Percentiles rank a stretch among this genome's conserved stretches.
Conservation (phyloP, 192 early-diverging fungal genomes). For the Linnemannia exigua region DNA sequence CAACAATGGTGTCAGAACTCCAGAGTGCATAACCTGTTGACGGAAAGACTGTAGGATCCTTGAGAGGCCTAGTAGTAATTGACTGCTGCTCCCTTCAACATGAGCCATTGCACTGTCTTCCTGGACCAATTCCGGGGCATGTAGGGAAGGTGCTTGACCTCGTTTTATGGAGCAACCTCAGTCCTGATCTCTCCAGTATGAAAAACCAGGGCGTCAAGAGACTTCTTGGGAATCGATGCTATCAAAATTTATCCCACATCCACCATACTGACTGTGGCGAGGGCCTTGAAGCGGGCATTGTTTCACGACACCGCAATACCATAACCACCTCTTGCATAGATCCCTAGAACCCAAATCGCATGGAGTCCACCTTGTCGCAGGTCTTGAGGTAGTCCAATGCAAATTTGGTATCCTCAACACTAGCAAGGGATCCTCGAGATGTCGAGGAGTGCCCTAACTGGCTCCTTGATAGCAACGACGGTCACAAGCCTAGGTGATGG, state of each 20-base stretch:
- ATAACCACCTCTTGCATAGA: constrained; percentile 50
- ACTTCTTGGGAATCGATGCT: constrained; percentile 11
- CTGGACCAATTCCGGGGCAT: neutral
- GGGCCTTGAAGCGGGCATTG: constrained; percentile 34
- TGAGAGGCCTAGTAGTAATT: constrained; percentile 34
- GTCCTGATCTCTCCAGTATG: constrained; percentile 24
- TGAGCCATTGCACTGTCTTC: neutral
- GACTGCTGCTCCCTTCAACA: constrained; percentile 13
- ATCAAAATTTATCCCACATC: constrained; percentile 17
- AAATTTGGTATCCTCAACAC: constrained; percentile 25
- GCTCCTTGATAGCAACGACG: constrained; percentile 33
- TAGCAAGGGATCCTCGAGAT: constrained; percentile 37
- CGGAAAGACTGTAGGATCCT: constrained; percentile 10
- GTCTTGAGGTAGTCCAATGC: constrained; percentile 37
- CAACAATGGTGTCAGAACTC: constrained; percentile 20
- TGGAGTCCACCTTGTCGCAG: constrained; percentile 23
- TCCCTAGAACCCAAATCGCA: constrained; percentile 33
- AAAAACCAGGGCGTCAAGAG: constrained; percentile 8
- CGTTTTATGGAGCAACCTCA: constrained; percentile 17
- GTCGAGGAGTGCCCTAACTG: constrained; percentile 31
- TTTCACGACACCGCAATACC: constrained; percentile 11
- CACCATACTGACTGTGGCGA: constrained; percentile 23
- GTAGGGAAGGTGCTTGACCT: constrained; percentile 20
- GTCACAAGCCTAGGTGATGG: constrained; percentile 38
- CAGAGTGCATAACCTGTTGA: neutral